A percentile compares a stretch with the other conserved stretches of the same genome.
Conservation (phyloP, 169 alveolate species). For the Cryptosporidium ryanae region DNA sequence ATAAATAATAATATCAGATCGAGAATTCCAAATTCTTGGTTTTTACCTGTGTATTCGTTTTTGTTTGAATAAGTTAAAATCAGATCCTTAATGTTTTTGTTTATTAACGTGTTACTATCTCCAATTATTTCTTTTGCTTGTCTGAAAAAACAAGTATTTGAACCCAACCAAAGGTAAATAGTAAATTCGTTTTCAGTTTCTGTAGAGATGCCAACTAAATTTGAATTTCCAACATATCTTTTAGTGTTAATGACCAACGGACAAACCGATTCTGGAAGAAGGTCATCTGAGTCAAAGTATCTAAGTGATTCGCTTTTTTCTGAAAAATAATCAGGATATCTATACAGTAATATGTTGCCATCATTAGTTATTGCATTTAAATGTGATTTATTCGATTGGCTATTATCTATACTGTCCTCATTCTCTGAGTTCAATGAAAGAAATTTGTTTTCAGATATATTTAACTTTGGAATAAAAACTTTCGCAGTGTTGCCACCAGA, state of each 20-base stretch:
- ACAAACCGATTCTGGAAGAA: conserved; percentile 37
- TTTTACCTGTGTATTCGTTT: not conserved
- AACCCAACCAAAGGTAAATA: conserved; percentile 42
- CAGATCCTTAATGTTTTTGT: not conserved
- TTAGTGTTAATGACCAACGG: not conserved
- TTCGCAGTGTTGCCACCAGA: not conserved
- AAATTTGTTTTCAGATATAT: conserved; percentile 13
- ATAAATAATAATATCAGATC: not conserved
- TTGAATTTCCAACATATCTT: not conserved
- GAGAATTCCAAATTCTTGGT: not conserved
- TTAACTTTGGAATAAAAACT: conserved; percentile 16
- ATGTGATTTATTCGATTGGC: too few species aligned
- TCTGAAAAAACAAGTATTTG: conserved; percentile 8
- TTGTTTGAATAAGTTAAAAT: not conserved
- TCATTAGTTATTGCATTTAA: not conserved
- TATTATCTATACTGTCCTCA: not conserved
- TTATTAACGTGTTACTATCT: not conserved
- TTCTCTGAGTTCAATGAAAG: not conserved
- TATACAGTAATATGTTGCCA: conserved; percentile 2
- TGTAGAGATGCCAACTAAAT: not conserved
- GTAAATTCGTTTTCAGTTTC: not conserved
- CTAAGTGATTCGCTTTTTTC: conserved; percentile 22
- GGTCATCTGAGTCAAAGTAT: conserved; percentile 42
- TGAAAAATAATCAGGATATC: conserved; percentile 47
- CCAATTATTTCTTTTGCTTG: conserved; percentile 14